Evolutionary conservation across 805 yeast species (phyloP).

Genomic region (Metschnikowia cubensis): DNA sequence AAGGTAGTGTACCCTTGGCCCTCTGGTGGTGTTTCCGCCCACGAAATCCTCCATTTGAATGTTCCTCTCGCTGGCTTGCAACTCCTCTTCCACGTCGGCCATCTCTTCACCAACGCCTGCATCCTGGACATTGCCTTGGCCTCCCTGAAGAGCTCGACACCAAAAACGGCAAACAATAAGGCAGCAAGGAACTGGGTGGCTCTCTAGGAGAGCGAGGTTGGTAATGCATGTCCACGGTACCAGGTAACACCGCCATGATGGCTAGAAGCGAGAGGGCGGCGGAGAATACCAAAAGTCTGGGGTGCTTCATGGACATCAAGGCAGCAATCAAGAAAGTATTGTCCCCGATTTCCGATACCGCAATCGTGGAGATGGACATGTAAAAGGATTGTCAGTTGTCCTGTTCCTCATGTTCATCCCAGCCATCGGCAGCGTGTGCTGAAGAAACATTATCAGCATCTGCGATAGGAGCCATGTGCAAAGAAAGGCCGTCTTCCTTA

Average conservation of each 20-base stretch:
- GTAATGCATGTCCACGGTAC: slow-evolving; percentile 84
- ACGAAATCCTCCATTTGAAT: slow-evolving; percentile 53
- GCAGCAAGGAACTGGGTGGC: slow-evolving; percentile 82
- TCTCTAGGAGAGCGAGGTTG: slow-evolving; percentile 73
- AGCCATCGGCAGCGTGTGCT: not conserved
- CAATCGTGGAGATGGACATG: slow-evolving; percentile 85
- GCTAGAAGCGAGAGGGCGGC: slow-evolving; percentile 83
- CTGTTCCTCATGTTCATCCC: slow-evolving; percentile 4
- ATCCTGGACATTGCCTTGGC: slow-evolving; percentile 76
- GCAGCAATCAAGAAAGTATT: slow-evolving; percentile 97
- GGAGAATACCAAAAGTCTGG: slow-evolving; percentile 77
- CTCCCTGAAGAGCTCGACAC: slow-evolving; percentile 69
- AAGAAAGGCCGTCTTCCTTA: not conserved
- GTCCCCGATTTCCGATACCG: slow-evolving; percentile 95
- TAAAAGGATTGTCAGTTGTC: slow-evolving; percentile 46
- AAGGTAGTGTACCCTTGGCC: too few relatives aligned
- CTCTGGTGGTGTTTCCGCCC: slow-evolving; percentile 41
- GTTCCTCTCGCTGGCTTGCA: slow-evolving; percentile 59
- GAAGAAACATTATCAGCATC: slow-evolving; percentile 13
- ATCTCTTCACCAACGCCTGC: slow-evolving; percentile 91
- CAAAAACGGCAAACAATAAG: slow-evolving; percentile 75
- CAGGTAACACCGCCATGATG: slow-evolving; percentile 88
- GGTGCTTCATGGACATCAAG: slow-evolving; percentile 94
- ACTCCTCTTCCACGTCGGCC: slow-evolving; percentile 95
- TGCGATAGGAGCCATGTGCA: slow-evolving; percentile 9